These are phyloP conservation scores for Chlorencoelia australis DNA, from an alignment of 2,329 filamentous ascomycete species.

Conservation along the genomic window DNA sequence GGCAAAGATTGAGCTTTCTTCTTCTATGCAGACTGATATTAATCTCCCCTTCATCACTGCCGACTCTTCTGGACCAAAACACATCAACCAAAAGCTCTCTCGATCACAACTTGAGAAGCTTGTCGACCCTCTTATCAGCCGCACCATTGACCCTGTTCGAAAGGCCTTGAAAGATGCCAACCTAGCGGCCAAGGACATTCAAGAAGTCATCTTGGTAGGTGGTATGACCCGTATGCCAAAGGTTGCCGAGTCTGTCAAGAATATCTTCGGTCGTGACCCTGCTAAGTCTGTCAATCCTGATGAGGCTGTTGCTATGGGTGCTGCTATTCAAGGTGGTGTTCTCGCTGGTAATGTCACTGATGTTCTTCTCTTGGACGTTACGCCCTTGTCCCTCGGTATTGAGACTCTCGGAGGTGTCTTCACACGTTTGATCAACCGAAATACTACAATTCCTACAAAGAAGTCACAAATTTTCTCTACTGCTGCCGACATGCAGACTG, in stretches of 20 bases:
- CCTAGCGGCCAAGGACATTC: constrained; percentile 84
- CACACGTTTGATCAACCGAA: constrained; percentile 96
- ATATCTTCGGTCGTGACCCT: constrained; percentile 90
- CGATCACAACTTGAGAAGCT: constrained; percentile 88
- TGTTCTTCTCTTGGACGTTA: constrained; percentile 89
- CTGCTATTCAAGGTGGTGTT: constrained; percentile 93
- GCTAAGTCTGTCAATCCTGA: constrained; percentile 98
- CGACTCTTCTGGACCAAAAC: constrained; percentile 89
- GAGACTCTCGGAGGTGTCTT: constrained; percentile 98
- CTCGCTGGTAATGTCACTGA: constrained; percentile 95
- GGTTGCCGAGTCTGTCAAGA: constrained; percentile 92
- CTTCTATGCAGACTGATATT: constrained; percentile 90
- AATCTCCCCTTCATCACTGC: constrained; percentile 98
- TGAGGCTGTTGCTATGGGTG: constrained; percentile 95
- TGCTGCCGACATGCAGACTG: constrained; percentile 94
- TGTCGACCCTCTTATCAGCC: constrained; percentile 78
- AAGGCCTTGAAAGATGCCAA: constrained; percentile 95
- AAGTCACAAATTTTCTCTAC: constrained; percentile 98
- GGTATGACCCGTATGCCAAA: constrained; percentile 99
- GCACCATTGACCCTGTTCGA: constrained; percentile 84
- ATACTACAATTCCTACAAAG: constrained; percentile 98
- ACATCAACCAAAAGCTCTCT: constrained; percentile 94
- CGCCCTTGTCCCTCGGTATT: constrained; percentile 92
- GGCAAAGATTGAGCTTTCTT: constrained; percentile 98
- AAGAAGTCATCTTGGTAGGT: constrained; percentile 96